Conservation (phyloP, 208 protist genomes). For the Wallacemonas sp. region DNA sequence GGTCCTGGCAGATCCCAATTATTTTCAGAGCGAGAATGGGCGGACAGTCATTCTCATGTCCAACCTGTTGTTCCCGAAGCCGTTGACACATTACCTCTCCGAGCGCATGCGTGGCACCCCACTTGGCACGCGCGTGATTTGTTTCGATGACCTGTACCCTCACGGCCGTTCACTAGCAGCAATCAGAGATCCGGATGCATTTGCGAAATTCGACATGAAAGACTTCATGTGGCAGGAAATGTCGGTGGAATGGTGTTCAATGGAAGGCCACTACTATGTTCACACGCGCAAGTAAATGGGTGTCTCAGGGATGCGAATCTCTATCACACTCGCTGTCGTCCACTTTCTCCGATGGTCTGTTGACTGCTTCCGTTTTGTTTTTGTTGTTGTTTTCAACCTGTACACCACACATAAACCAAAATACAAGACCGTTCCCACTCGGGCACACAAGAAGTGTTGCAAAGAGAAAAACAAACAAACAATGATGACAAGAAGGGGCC, state of each 20-base stretch:
- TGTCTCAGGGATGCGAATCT: too few species aligned
- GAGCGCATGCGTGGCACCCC: constrained; percentile 44
- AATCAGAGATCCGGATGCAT: constrained; percentile 61
- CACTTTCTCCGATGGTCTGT: too few species aligned
- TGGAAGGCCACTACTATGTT: constrained; percentile 61
- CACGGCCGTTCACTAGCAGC: constrained; percentile 47
- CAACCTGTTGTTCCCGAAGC: constrained; percentile 66
- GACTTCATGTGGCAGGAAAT: constrained; percentile 66
- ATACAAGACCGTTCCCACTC: too few species aligned
- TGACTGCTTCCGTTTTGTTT: too few species aligned
- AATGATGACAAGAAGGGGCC: too few species aligned
- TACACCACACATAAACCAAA: too few species aligned
- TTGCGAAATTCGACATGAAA: constrained; percentile 62
- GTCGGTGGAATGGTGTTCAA: constrained; percentile 65
- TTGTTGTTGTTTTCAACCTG: too few species aligned
- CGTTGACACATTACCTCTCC: constrained; percentile 63
- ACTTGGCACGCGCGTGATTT: constrained; percentile 47
- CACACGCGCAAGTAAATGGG: constrained; percentile 37
- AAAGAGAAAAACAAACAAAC: too few species aligned
- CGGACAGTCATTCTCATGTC: constrained; percentile 68
- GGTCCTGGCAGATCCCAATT: constrained; percentile 33
- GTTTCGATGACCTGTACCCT: constrained; percentile 76
- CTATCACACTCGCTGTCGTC: too few species aligned
- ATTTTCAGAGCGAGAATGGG: constrained; percentile 48
- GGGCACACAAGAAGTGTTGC: too few species aligned